Conservation (phyloP, 768 basidiomycete genomes). For the Boletus insuetus region DNA sequence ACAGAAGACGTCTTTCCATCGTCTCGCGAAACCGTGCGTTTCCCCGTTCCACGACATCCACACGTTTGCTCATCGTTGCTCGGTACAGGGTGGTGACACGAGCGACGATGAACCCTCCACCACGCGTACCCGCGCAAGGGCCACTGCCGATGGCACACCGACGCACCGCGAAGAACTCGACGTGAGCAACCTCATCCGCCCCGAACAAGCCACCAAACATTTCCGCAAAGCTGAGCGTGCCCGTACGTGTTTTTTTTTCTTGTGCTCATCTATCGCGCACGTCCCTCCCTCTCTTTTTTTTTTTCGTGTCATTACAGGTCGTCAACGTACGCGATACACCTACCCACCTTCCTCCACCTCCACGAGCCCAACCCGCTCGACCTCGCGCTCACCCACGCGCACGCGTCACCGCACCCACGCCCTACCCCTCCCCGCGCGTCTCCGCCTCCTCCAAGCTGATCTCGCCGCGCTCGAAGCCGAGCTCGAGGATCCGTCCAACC, state of each 20-base stretch:
- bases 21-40: conserved; percentile 49
- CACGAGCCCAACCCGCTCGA: conserved; percentile 40
- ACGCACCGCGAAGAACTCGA: conserved; percentile 67
- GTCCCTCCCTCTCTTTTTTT: no score
- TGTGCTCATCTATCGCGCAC: no score
- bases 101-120: conserved; percentile 61
- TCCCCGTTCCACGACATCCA: neutral
- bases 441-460: conserved; percentile 73
- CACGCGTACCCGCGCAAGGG: conserved; percentile 32
- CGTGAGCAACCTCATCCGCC: conserved; percentile 54
- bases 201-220: conserved; percentile 65
- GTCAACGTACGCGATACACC: conserved; percentile 56
- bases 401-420: conserved; percentile 31
- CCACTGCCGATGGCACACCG: conserved; percentile 34
- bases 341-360: conserved; percentile 61
- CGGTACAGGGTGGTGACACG: conserved; percentile 53
- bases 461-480: conserved; percentile 77
- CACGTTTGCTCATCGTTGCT: conserved; percentile 11
- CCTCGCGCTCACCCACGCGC: conserved; percentile 33
- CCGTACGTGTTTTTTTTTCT: conserved; percentile 33
- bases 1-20: conserved; percentile 75
- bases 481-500: conserved; percentile 78
- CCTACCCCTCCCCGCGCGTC: conserved; percentile 52
- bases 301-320: conserved; percentile 37
- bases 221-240: conserved; percentile 73